Base-by-base conservation (phyloP, 2,329 filamentous ascomycete species). In the Reticulascus tulasneorum region DNA sequence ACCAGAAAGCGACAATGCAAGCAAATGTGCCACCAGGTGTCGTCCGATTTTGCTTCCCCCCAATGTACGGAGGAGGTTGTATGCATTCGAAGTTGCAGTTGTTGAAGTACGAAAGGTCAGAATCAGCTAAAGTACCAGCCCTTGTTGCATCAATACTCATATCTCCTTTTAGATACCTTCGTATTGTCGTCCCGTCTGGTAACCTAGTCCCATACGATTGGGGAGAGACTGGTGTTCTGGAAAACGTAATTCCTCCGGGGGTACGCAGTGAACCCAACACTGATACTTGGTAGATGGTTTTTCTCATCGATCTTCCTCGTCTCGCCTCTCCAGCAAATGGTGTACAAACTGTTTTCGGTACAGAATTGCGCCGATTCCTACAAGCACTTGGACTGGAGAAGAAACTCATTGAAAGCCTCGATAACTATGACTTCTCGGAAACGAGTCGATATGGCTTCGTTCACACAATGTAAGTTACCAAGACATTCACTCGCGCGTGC, bases 61-160 rank as follows among this genome's bases (percentile, higher is more conserved):
- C 75, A 3, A 91, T 96, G 86, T 69, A 78, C 25, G 76, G 79
- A 2, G 68, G 76, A 6, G 83, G 81, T 17, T 81, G 74, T 50
- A 95, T 97, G 89, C 93, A 97, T 60, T 94, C 88, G 32, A 97
- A 98, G 56, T 69, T 97, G 27, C 90, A 94, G 74, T 63, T 97
- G 2, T 71, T 97, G n/a, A 91, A 89, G 50, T 86, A 33, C 29
- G 29, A 38, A 24, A 33, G 38, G 44, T 39, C 31, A 31, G 28
- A 20, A 28, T 33, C 27, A 9, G 29, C 25, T 37, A 15, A 15
- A 19, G 28, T 29, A 36, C 18, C 20, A 16, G 5, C 24, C 20
- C 19, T 23, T 21, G 16, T 19, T 36, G 18, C 35, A 8, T 17
- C 20, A 17, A 11, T n/a, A n/a, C n/a, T n/a, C n/a, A n/a, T n/a